Percentiles rank a stretch among this genome's conserved stretches.
Conservation (phyloP, 768 basidiomycete species). For the Pholiota molesta region DNA sequence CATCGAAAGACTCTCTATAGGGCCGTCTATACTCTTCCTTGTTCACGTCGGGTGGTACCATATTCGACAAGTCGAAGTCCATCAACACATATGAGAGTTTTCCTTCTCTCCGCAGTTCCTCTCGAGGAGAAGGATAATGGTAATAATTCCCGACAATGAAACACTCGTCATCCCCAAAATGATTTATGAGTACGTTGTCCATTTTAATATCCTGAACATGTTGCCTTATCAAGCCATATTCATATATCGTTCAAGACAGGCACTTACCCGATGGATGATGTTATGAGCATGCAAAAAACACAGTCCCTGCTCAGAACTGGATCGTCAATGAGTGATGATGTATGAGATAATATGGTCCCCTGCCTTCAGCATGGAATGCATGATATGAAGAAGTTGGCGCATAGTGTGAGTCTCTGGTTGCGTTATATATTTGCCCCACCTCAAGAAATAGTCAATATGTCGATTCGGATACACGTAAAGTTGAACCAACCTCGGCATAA, state of each 20-base stretch:
- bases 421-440: slow-evolving; percentile 16
- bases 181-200: slow-evolving; percentile 23
- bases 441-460: background rate
- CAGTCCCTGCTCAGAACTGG: slow-evolving; percentile 15
- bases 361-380: slow-evolving; percentile 25
- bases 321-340: no score
- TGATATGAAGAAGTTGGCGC: slow-evolving; percentile 17
- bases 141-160: no score
- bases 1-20: slow-evolving; percentile 13
- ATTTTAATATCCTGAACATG: slow-evolving; percentile 12
- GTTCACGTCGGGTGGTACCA: slow-evolving; percentile 15
- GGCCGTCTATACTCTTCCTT: slow-evolving; percentile 8
- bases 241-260: no score
- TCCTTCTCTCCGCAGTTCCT: slow-evolving; percentile 13
- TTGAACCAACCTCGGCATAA: slow-evolving; percentile 30
- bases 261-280: slow-evolving; percentile 24
- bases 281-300: slow-evolving; percentile 23
- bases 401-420: background rate
- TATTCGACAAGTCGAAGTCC: slow-evolving; percentile 25
- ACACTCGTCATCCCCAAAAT: background rate
- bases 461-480: no score
- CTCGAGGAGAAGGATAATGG: background rate
- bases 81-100: slow-evolving; percentile 24
- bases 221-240: background rate
- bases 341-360: background rate